Conservation (phyloP, 2,329 filamentous ascomycete genomes). For the Aureobasidium sp. region DNA sequence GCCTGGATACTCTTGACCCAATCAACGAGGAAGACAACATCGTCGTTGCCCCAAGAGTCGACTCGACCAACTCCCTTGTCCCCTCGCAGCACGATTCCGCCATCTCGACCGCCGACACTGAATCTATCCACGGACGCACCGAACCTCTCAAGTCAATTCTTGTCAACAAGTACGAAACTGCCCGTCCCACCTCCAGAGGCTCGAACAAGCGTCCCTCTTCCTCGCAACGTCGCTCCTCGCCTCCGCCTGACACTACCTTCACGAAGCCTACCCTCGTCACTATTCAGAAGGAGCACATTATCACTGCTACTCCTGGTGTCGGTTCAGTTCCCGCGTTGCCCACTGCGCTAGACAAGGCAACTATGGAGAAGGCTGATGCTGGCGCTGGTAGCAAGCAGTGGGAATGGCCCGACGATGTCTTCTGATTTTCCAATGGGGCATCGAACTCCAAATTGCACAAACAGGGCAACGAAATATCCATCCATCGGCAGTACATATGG, state of each 20-base stretch:
- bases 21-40: conserved; percentile 27
- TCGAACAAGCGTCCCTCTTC: conserved; percentile 20
- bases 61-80: conserved; percentile 5
- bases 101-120: not conserved
- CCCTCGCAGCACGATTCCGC: conserved; percentile 13
- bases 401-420: conserved; percentile 32
- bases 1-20: conserved; percentile 27
- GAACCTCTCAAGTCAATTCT: conserved; percentile 25
- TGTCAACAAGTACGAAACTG: conserved; percentile 25
- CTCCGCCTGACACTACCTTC: conserved; percentile 18
- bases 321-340: conserved; percentile 13
- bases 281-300: conserved; percentile 17
- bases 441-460: not conserved
- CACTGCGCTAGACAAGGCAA: conserved; percentile 14
- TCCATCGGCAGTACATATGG: not conserved
- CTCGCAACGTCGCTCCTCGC: conserved; percentile 17
- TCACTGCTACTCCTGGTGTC: conserved; percentile 21
- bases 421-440: conserved; percentile 18
- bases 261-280: conserved; percentile 20
- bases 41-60: not conserved
- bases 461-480: not conserved
- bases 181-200: conserved; percentile 17
- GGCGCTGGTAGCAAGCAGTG: conserved; percentile 18
- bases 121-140: conserved; percentile 21
- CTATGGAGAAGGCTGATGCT: not conserved